Evolutionary conservation across 2,329 filamentous ascomycete genomes (phyloP).

Genomic region (Diaporthe vexans): DNA sequence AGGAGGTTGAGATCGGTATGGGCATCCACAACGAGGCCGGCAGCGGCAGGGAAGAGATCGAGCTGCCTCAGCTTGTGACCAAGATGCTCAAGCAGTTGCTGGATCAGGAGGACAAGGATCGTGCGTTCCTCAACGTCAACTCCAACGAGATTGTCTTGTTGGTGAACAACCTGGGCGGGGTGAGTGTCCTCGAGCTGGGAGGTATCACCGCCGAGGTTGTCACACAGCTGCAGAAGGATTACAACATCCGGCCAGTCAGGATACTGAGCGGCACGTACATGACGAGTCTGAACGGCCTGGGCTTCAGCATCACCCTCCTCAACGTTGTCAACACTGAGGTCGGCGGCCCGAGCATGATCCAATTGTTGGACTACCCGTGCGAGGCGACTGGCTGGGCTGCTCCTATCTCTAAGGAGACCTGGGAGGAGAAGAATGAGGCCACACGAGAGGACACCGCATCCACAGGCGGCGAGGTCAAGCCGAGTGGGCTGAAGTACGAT

Average conservation of each 20-base stretch:
- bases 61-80: constrained; percentile 67
- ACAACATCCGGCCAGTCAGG: constrained; percentile 73
- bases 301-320: constrained; percentile 80
- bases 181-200: constrained; percentile 79
- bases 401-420: constrained; percentile 73
- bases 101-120: constrained; percentile 74
- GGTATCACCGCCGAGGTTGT: constrained; percentile 79
- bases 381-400: constrained; percentile 80
- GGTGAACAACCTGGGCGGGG: constrained; percentile 82
- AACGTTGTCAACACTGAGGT: constrained; percentile 74
- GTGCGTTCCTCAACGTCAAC: constrained; percentile 76
- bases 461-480: constrained; percentile 51
- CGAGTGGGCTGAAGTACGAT: constrained; percentile 68
- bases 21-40: constrained; percentile 82
- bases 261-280: constrained; percentile 80
- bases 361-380: constrained; percentile 77
- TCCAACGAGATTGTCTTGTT: constrained; percentile 76
- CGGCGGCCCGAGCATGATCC: constrained; percentile 72
- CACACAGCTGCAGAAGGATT: constrained; percentile 69
- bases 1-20: constrained; percentile 79
- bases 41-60: constrained; percentile 65
- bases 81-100: constrained; percentile 80
- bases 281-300: constrained; percentile 83
- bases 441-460: constrained; percentile 58
- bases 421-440: constrained; percentile 68